Base-by-base conservation (phyloP, 441 rosid species). In the Theobroma grandiflorum region DNA sequence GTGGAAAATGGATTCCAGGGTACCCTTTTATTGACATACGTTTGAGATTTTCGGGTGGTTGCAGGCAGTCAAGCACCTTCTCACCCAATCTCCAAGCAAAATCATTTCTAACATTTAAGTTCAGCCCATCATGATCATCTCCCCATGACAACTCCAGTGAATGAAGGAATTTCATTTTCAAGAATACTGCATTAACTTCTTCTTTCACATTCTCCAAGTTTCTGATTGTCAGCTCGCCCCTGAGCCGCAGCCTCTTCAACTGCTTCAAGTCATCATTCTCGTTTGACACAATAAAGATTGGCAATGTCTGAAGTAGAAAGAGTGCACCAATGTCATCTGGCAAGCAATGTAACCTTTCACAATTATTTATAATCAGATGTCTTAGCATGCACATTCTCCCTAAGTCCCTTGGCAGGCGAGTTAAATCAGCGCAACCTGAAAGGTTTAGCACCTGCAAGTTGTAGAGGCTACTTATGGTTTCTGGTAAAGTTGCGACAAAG, bases 131-230 rank as follows among this genome's bases (percentile, higher is more conserved):
- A 33, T 63, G 52, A 75, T 47, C 43, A 42, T 66, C 67, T 38
- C 57, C 70, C 86, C 76, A 81, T 16, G 52, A 81, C 38, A 80
- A 18, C 14, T 64, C 75, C 26, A 78, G n/a, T 9, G 62, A 78
- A 31, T 14, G 64, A 63, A 80, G 81, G n/a, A 55, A 53, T 20
- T 77, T 83, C 45, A 4, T 9, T 42, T 37, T 31, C 43, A 80
- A 45, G 11, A 26, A 57, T 43, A 75, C 80, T 37, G n/a, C 35
- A 57, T 3, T 5, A 10, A n/a, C 62, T 15, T 62, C 69, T 6
- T 9, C 16, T 35, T 33, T n/a, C 14, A 57, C 78, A 72, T 79
- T 73, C 12, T 77, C 86, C 15, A 77, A 16, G 6, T 52, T n/a
- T 63, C 42, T 74, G 14, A 80, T 62, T 38, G n/a, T 61, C 33